phyloP scores from a whole-genome alignment of 139 green algal genomes.

The Chlamydomonas incerta region DNA sequence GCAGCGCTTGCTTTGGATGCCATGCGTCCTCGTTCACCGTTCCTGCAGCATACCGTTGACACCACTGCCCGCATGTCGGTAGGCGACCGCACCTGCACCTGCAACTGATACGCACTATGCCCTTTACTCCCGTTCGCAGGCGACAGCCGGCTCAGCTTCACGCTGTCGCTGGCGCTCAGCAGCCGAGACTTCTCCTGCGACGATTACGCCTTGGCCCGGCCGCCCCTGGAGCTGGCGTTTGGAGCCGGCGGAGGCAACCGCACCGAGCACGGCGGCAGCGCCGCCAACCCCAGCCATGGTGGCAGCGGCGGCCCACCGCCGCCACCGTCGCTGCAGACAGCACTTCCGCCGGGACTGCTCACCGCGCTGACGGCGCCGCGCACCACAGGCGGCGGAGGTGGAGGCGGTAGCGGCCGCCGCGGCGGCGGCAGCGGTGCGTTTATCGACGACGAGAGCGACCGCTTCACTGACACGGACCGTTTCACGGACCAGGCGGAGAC shows the following conservation, averaged over 20 bases:
- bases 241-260: not conserved
- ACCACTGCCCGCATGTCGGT: no score
- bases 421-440: not conserved
- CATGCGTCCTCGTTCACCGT: no score
- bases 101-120: no score
- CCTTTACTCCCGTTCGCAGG: no score
- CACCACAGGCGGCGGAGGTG: no score
- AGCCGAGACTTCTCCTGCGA: not conserved
- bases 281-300: not conserved
- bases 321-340: slow-evolving; percentile 10
- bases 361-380: slow-evolving; percentile 31
- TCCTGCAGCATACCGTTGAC: no score
- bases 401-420: not conserved
- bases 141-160: slow-evolving; percentile 8
- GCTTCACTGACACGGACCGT: slow-evolving; percentile 1
- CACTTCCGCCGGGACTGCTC: slow-evolving; percentile 2
- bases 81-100: no score
- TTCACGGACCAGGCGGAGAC: slow-evolving; percentile 26
- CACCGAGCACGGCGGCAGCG: not conserved
- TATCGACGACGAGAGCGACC: slow-evolving; percentile 2
- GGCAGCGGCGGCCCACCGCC: not conserved
- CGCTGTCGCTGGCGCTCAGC: slow-evolving; percentile 10
- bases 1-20: no score
- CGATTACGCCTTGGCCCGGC: not conserved
- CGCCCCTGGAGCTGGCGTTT: slow-evolving; percentile 30